Percentiles rank a stretch among this genome's conserved stretches.
Conservation (phyloP, 441 rosid genomes). For the Populus hybrid region DNA sequence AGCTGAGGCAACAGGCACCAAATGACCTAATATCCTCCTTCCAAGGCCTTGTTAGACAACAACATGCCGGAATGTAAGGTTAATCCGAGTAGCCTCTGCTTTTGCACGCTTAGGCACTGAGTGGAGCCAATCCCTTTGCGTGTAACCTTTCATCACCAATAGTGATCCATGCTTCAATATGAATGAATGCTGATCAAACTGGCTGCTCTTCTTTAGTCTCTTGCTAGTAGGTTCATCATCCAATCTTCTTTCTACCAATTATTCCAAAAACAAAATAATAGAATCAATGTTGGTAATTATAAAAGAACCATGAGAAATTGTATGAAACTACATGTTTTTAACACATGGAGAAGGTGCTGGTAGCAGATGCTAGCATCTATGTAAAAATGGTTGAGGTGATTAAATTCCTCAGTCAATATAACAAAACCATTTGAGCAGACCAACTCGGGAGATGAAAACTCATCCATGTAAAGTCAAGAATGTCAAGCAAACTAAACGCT, state of each 20-base stretch:
- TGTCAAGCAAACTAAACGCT: slow-evolving; percentile 3
- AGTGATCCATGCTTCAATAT: slow-evolving; percentile 70
- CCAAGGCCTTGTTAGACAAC: slow-evolving; percentile 19
- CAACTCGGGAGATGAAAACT: neutral
- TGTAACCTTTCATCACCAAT: slow-evolving; percentile 77
- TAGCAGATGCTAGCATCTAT: neutral
- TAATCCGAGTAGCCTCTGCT: slow-evolving; percentile 57
- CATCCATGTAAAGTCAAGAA: slow-evolving; percentile 14
- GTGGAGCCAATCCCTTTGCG: slow-evolving; percentile 89
- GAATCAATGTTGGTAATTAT: neutral
- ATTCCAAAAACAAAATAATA: slow-evolving; percentile 2
- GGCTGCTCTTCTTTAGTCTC: slow-evolving; percentile 41
- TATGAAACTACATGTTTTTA: neutral
- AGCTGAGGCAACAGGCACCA: neutral
- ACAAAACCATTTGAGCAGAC: slow-evolving; percentile 9
- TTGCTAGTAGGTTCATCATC: slow-evolving; percentile 47
- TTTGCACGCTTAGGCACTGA: slow-evolving; percentile 77
- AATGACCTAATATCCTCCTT: neutral
- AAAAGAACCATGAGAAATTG: slow-evolving; percentile 1
- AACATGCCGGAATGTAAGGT: slow-evolving; percentile 69
- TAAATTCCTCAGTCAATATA: neutral
- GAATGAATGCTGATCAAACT: slow-evolving; percentile 45
- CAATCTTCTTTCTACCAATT: slow-evolving; percentile 26
- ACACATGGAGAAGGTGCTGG: neutral
- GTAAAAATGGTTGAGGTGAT: neutral